Evolutionary conservation across 2,329 filamentous ascomycete species (phyloP), one percentile per base, ranked within the genome.

Genomic region (Ceratocystis alfenasii): DNA sequence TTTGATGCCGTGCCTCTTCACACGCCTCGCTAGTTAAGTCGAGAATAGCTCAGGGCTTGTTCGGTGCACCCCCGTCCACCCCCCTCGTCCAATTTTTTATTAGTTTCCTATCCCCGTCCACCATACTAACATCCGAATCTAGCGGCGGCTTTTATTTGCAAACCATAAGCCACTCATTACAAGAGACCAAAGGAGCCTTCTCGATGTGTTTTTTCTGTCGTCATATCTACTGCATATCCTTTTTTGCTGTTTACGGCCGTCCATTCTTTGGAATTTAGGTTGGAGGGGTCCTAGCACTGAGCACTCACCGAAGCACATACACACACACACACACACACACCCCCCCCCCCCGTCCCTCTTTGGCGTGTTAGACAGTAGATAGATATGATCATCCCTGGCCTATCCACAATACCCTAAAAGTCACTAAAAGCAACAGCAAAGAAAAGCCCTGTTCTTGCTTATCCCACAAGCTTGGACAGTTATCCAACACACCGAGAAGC

Each of bases 11-110:
- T 36, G 28, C 28, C 55, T 59, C 55, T 59, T 59, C 55, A 36
- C 25, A 15, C 55, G 55, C 55, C 55, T 59, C 55, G 55, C 55
- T 59, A 59, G 55, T n/a, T 6, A 53, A n/a, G 28, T 36, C 55
- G 12, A 59, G 55, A 59, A 59, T 59, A 59, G 55, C 55, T 2
- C 55, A 36, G 36, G 60, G 20, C 36, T 25, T 41, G 36, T 41
- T 41, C 36, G 36, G 36, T 41, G 36, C 36, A 41, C 28, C 57
- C 36, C 57, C 36, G 57, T 36, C n/a, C 28, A 61, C 6, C 17
- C n/a, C n/a, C 57, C 10, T 10, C 28, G 17, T n/a, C 55, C 28
- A 25, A 12, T 20, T 48, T 48, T 48, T 22, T 22, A 2, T n/a
- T 15, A 7, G 20, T 3, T 20, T 48, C 20, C 20, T 48, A 8